These are phyloP conservation scores for Macrophomina tecta DNA, from an alignment of 2,329 filamentous ascomycete genomes.

Conservation along the genomic window DNA sequence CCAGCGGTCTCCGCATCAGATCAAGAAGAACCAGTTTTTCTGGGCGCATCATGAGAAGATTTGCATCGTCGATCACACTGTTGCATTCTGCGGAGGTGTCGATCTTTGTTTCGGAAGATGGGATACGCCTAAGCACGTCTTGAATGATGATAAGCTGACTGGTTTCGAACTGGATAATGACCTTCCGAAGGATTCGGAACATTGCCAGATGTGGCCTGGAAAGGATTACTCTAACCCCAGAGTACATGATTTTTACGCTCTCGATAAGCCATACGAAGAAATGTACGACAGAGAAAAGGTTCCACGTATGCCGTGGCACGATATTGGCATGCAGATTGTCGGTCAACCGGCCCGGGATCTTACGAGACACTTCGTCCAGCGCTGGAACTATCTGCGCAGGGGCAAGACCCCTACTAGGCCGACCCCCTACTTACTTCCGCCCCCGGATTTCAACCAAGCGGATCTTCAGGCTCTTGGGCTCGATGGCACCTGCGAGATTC, in stretches of 20 bases:
- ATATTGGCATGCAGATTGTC: constrained; percentile 96
- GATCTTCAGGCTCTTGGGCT: constrained; percentile 89
- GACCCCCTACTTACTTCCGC: constrained; percentile 89
- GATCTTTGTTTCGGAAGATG: constrained; percentile 97
- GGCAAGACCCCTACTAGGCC: constrained; percentile 92
- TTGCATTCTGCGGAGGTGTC: constrained; percentile 94
- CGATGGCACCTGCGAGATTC: constrained; percentile 93
- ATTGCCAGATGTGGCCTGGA: constrained; percentile 94
- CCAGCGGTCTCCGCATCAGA: constrained; percentile 94
- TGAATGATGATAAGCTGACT: constrained; percentile 92
- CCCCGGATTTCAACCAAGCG: constrained; percentile 85
- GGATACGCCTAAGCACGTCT: constrained; percentile 92
- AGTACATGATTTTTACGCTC: constrained; percentile 90
- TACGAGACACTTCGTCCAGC: constrained; percentile 93
- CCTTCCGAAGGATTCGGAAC: constrained; percentile 83
- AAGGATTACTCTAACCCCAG: constrained; percentile 98
- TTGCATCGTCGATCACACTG: constrained; percentile 93
- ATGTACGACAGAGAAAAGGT: constrained; percentile 94
- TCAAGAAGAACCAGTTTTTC: constrained; percentile 99
- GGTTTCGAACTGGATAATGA: constrained; percentile 78
- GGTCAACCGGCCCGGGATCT: constrained; percentile 94
- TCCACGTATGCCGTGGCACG: constrained; percentile 98
- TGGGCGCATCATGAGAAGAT: constrained; percentile 99
- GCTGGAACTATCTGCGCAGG: constrained; percentile 96
- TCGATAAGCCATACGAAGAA: constrained; percentile 95